Evolutionary conservation across 306 rosid genomes (phyloP).

Genomic region (Acacia confusa): DNA sequence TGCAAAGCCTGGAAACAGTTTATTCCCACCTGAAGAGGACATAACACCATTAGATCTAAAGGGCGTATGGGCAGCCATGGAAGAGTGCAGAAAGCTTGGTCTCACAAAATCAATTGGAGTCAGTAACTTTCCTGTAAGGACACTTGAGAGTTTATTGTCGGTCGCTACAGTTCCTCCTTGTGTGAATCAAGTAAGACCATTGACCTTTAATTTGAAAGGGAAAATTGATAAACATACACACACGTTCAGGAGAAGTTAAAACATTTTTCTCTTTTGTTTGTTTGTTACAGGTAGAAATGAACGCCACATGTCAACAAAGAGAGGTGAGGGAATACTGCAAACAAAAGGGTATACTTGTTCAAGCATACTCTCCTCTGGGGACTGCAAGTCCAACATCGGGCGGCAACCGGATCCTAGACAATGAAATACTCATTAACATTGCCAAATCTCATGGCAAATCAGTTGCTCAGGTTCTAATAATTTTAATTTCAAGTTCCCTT

Average conservation of each 20-base stretch:
- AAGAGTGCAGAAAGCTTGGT: constrained; percentile 41
- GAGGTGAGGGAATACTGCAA: constrained; percentile 43
- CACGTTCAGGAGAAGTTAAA: not conserved
- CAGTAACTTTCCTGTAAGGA: constrained; percentile 47
- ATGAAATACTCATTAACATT: not conserved
- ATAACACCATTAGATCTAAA: constrained; percentile 35
- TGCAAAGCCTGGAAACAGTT: not conserved
- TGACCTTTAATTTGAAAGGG: not conserved
- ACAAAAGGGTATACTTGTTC: constrained; percentile 43
- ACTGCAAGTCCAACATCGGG: constrained; percentile 41
- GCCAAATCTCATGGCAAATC: not conserved
- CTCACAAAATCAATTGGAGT: constrained; percentile 48
- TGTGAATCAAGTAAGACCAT: constrained; percentile 41
- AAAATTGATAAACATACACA: too few species aligned
- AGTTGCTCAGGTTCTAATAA: constrained; percentile 41
- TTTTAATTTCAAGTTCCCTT: too few species aligned
- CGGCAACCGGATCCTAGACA: constrained; percentile 32
- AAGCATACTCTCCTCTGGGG: constrained; percentile 58
- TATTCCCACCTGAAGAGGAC: constrained; percentile 13
- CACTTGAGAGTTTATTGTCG: constrained; percentile 37
- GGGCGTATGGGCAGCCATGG: constrained; percentile 48
- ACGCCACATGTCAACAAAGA: constrained; percentile 48
- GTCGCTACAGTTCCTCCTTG: constrained; percentile 38
- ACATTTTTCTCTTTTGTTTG: not conserved
- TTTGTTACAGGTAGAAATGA: constrained; percentile 50